A percentile compares a stretch with the other conserved stretches of the same genome.
Evolutionary conservation across 345 rosid species (phyloP).

Genomic region (Stellera chamaejasme): DNA sequence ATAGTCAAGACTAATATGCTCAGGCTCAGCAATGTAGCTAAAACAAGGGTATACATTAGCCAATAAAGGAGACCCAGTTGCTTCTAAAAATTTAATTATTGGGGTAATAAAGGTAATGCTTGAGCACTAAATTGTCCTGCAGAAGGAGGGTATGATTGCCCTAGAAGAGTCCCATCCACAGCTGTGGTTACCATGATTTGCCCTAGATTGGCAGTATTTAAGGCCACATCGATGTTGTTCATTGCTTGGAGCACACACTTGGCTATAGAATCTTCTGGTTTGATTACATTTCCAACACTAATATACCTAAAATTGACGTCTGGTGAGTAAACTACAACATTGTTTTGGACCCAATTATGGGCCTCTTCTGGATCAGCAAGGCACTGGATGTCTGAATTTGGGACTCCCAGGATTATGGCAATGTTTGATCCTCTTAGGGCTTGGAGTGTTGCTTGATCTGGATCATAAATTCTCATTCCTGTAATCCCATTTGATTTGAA

Average conservation of each 20-base stretch:
- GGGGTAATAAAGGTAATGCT: background rate
- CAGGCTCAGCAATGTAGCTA: background rate
- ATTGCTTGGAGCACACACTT: conserved; percentile 8
- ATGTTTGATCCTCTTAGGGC: conserved; percentile 19
- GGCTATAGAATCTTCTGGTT: background rate
- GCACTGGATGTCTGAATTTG: background rate
- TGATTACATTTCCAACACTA: conserved; percentile 8
- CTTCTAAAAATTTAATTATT: background rate
- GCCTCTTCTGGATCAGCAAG: background rate
- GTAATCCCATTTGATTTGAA: conserved; percentile 11
- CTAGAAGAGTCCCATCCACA: conserved; percentile 1
- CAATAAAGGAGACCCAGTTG: background rate
- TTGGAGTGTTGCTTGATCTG: conserved; percentile 6
- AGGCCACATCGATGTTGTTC: conserved; percentile 6
- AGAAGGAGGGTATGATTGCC: conserved; percentile 20
- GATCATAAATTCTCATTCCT: conserved; percentile 22
- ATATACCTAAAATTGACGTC: conserved; percentile 9
- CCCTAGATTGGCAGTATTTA: background rate
- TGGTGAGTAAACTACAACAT: background rate
- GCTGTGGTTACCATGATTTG: conserved; percentile 15
- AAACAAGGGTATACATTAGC: background rate
- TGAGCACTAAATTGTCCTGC: conserved; percentile 3
- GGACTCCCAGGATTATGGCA: conserved; percentile 11
- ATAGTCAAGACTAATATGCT: background rate
- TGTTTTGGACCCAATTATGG: conserved; percentile 9